Percentiles rank a stretch among this genome's conserved stretches.
Conservation (phyloP, 208 protist species). For the Crithidia mellificae region DNA sequence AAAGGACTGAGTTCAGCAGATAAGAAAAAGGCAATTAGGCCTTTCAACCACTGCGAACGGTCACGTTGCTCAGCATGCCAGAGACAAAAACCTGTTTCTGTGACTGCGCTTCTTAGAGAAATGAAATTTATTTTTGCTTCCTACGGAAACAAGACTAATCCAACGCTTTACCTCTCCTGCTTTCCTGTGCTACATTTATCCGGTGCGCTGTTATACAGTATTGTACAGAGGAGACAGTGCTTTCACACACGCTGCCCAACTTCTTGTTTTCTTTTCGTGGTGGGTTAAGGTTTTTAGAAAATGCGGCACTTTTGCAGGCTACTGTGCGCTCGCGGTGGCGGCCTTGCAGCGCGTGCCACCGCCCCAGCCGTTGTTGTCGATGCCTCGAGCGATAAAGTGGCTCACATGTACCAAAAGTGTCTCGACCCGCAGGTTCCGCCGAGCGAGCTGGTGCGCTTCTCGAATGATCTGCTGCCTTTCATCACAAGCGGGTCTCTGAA, state of each 20-base stretch:
- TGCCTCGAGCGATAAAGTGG: neutral
- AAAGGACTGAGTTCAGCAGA: no score
- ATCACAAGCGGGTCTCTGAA: conserved; percentile 10
- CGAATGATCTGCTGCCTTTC: conserved; percentile 21
- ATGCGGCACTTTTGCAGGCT: conserved; percentile 16
- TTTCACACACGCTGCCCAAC: neutral
- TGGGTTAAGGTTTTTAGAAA: neutral
- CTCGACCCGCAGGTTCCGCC: conserved; percentile 13
- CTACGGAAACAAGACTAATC: no score
- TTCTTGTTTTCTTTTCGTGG: neutral
- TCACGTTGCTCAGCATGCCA: no score
- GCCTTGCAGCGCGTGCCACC: neutral
- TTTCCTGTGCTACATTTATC: no score
- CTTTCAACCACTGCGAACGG: no score
- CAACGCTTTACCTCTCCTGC: no score
- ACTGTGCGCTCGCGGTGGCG: neutral
- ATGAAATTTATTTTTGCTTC: no score
- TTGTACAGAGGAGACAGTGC: neutral
- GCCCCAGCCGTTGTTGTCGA: conserved; percentile 5
- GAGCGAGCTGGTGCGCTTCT: conserved; percentile 17
- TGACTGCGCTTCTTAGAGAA: no score
- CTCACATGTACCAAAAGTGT: conserved; percentile 15
- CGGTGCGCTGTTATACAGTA: no score
- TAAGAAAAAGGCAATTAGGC: no score
- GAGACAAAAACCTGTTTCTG: no score